Base-by-base conservation (phyloP, 75 land plant species). In the Isoetes taiwanensis region DNA sequence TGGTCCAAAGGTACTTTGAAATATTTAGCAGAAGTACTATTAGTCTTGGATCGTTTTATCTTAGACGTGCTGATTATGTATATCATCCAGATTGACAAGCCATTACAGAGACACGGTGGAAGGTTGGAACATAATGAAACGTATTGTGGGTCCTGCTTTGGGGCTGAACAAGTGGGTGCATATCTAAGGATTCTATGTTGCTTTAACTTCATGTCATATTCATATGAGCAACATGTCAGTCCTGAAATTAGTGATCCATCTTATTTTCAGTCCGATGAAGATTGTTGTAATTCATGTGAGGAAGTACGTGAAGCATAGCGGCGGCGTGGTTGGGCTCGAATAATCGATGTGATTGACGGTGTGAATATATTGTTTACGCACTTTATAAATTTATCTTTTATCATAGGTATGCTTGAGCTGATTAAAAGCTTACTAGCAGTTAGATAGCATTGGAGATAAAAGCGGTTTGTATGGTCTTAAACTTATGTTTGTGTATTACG, bases 241-340 rank as follows among this genome's bases (percentile, higher is more conserved):
- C 39, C 39, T 37, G 39, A 37, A n/a, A 14, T 37, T 37, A 37
- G 9, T 37, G 39, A 48, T 9, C 52, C 52, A 48, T 52, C 61
- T 48, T 24, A 48, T 16, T 11, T 62, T 69, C 81, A 90, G 97
- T 2, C 75, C 40, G 97, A 90, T 78, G 93, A 90, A 53, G 80
- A 90, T 35, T 90, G 97, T 58, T 90, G 97, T 56, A 90, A 90
- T 60, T 48, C 64, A 20, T 90, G 97, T 74, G 97, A 90, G 64
- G 97, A 90, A 31, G 97, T 90, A 34, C 93, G 85, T 59, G 97
- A 90, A 72, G 97, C 97, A 35, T 90, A 90, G 59, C 52, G 77
- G 25, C 80, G 76, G 63, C 82, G 80, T 66, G 97, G 97, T n/a
- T 90, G 97, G 97, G 87, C 71, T 19, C 86, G 64, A 62, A 79